These are phyloP conservation scores for Beauveria sp. DNA, from an alignment of 2,329 filamentous ascomycete genomes.

Conservation along the genomic window DNA sequence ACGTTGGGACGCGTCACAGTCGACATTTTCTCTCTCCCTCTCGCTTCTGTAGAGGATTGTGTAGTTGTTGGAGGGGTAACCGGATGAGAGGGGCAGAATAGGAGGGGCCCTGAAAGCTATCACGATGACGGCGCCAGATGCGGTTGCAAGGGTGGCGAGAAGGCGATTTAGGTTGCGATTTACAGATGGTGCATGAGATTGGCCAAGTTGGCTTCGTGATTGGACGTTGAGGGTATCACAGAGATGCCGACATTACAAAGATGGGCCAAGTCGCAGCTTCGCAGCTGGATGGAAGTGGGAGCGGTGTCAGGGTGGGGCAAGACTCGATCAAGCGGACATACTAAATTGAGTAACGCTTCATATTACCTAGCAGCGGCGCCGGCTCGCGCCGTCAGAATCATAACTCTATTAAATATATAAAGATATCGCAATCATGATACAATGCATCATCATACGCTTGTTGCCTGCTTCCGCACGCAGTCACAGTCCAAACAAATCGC, in stretches of 20 bases:
- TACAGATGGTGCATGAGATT: not conserved
- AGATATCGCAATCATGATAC: not conserved
- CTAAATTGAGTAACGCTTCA: too few species aligned
- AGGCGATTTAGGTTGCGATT: not conserved
- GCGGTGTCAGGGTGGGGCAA: conserved; percentile 5
- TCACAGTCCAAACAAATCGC: not conserved
- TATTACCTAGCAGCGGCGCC: too few species aligned
- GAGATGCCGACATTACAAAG: not conserved
- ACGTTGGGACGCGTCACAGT: conserved; percentile 26
- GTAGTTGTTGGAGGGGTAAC: not conserved
- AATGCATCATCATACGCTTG: not conserved
- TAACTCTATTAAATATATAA: not conserved
- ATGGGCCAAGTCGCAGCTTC: not conserved
- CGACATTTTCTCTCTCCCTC: not conserved
- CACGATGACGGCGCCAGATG: not conserved
- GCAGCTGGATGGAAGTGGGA: not conserved
- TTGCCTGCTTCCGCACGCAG: not conserved
- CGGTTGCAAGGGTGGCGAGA: not conserved
- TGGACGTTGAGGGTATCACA: not conserved
- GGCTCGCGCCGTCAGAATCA: not conserved
- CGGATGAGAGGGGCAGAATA: not conserved
- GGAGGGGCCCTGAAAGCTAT: not conserved
- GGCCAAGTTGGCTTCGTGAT: not conserved
- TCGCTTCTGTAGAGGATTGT: not conserved
- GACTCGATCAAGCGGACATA: too few species aligned